Base-by-base conservation (phyloP, 192 early-diverging fungal species). In the Mortierella hygrophila region DNA sequence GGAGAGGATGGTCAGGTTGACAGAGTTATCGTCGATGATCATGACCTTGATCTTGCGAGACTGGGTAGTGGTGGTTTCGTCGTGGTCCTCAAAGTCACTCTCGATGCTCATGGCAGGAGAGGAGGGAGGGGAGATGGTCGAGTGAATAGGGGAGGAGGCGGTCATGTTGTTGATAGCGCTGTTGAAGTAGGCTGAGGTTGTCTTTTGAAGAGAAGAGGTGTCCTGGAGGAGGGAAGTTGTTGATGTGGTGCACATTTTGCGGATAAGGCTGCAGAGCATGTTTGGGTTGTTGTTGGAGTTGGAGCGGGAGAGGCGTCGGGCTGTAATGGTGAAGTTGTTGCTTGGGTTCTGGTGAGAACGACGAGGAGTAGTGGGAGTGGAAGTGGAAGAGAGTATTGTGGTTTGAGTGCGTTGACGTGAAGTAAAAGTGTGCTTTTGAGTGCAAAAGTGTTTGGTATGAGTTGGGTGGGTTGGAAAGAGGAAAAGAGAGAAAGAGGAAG, bases 11-110 rank as follows among this genome's bases (percentile, higher is more conserved):
- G 81, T 72, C 37, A 93, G 91, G 79, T 94, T 94, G 88, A 95
- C 91, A 40, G 83, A 84, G 81, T 95, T 95, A 65, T 95, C 94
- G 79, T 95, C 94, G 5, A 93, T 91, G 68, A 94, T 89, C 57
- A 95, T 85, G 13, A 93, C 88, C 47, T 86, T 88, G 63, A 93
- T 80, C 73, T 82, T 81, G 68, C 78, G 87, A 65, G 81, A 47
- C 60, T 77, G 82, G 55, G n/a, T 57, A 6, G 55, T 57, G 9
- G 55, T 65, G 40, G 42, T 38, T 15, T 73, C 42, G 37, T 75
- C 73, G 35, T 63, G 29, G 69, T 76, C 47, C 35, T 81, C 85
- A 79, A 72, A 79, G 54, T 78, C 75, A 74, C 70, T 75, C 69
- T 79, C 78, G 75, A 78, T 80, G 86, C 86, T 82, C 80, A 83